A percentile compares a stretch with the other conserved stretches of the same genome.
Evolutionary conservation across 371 early-diverging fungal genomes (phyloP).

Genomic region (Encephalitozoon hellem): DNA sequence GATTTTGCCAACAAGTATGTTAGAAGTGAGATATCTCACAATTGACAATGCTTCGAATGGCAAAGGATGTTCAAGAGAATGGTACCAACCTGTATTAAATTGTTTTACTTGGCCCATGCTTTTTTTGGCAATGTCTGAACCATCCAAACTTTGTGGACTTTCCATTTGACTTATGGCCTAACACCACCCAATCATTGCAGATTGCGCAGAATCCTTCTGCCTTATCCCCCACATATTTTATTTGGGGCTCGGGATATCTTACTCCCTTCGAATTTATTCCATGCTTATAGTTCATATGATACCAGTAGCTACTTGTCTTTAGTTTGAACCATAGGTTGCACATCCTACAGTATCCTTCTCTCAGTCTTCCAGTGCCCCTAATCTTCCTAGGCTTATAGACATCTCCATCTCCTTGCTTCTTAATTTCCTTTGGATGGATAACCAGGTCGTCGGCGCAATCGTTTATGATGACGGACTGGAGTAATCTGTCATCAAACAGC

Average conservation of each 20-base stretch:
- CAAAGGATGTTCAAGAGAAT: no score
- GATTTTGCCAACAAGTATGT: background rate
- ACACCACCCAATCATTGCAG: conserved; percentile 47
- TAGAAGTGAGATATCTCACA: background rate
- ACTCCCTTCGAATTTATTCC: conserved; percentile 52
- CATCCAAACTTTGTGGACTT: conserved; percentile 47
- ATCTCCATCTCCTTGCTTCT: background rate
- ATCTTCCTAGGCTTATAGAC: conserved; percentile 39
- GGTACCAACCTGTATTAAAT: background rate
- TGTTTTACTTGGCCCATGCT: conserved; percentile 17
- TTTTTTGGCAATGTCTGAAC: conserved; percentile 54
- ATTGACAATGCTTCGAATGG: background rate
- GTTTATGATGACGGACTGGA: no score
- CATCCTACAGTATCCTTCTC: conserved; percentile 51
- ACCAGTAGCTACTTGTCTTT: conserved; percentile 59
- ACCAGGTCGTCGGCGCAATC: background rate
- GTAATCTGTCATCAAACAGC: background rate
- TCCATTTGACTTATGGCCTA: conserved; percentile 18
- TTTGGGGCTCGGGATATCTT: conserved; percentile 48
- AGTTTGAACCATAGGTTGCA: conserved; percentile 54
- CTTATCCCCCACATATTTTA: background rate
- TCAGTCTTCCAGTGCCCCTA: conserved; percentile 28
- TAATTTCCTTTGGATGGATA: background rate
- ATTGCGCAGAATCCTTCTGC: conserved; percentile 39
- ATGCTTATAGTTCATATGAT: conserved; percentile 61